Evolutionary conservation across 2,329 filamentous ascomycete genomes (phyloP).

Genomic region (Huntiella moniliformis): DNA sequence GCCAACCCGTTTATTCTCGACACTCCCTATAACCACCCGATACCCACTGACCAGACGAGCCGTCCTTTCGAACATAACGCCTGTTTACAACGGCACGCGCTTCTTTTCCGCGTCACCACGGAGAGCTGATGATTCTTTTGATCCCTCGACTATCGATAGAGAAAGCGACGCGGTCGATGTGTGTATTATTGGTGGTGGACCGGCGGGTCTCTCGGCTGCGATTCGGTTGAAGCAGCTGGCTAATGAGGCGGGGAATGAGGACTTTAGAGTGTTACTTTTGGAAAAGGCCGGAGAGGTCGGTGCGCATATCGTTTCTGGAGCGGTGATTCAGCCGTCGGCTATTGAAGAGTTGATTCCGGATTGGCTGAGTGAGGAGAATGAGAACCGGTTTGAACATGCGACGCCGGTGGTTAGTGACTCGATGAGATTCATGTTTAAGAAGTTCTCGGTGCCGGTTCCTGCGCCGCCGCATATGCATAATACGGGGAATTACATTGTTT

Average conservation of each 20-base stretch:
- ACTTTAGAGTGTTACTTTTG: slow-evolving; percentile 79
- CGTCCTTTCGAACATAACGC: too few relatives aligned
- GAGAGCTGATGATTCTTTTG: slow-evolving; percentile 32
- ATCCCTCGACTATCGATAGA: slow-evolving; percentile 53
- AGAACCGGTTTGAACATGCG: slow-evolving; percentile 67
- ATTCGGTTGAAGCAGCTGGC: slow-evolving; percentile 92
- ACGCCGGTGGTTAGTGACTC: slow-evolving; percentile 69
- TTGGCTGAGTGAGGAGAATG: slow-evolving; percentile 81
- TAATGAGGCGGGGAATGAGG: slow-evolving; percentile 84
- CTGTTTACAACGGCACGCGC: neutral
- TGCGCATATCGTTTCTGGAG: slow-evolving; percentile 87
- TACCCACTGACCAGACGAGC: too few relatives aligned
- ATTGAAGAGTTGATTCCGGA: slow-evolving; percentile 82
- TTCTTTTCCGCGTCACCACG: neutral
- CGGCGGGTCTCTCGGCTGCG: slow-evolving; percentile 77
- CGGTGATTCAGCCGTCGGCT: slow-evolving; percentile 77
- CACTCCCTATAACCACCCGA: too few relatives aligned
- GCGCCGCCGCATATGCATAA: slow-evolving; percentile 96
- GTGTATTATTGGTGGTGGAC: slow-evolving; percentile 91
- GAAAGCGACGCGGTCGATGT: slow-evolving; percentile 92
- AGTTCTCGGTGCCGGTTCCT: slow-evolving; percentile 57
- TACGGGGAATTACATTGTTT: slow-evolving; percentile 93
- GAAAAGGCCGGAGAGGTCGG: slow-evolving; percentile 94
- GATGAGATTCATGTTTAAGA: slow-evolving; percentile 89
- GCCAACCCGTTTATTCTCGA: too few relatives aligned